Conservation (phyloP, 129 eudicot genomes). For the Chrysanthemum makinoi region DNA sequence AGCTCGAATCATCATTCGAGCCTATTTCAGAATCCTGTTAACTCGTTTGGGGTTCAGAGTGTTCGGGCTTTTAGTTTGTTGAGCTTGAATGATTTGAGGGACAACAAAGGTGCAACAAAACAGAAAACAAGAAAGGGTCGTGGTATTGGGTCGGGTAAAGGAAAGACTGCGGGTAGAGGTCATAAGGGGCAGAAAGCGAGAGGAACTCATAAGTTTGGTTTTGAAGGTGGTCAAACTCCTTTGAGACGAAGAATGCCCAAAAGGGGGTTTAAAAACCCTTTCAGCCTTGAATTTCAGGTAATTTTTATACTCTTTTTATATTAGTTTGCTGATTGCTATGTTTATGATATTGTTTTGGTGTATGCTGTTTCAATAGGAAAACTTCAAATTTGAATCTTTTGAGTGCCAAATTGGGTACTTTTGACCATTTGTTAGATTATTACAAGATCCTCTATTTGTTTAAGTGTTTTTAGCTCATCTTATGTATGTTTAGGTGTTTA, state of each 20-base stretch:
- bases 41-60: slow-evolving; percentile 13
- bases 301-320: not conserved
- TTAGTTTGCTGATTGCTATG: not conserved
- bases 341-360: not conserved
- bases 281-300: slow-evolving; percentile 94
- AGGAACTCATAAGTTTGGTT: slow-evolving; percentile 85
- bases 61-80: slow-evolving; percentile 58
- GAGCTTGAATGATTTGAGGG: slow-evolving; percentile 81
- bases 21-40: slow-evolving; percentile 13
- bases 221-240: slow-evolving; percentile 99
- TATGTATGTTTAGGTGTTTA: no score
- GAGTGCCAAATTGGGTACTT: not conserved
- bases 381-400: not conserved
- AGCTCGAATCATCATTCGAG: slow-evolving; percentile 10
- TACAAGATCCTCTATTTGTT: no score
- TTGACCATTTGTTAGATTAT: no score
- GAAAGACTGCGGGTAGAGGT: slow-evolving; percentile 96
- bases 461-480: no score
- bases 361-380: not conserved
- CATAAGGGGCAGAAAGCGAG: slow-evolving; percentile 99
- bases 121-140: slow-evolving; percentile 96
- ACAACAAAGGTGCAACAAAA: slow-evolving; percentile 74
- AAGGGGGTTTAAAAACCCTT: slow-evolving; percentile 90
- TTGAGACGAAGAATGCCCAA: slow-evolving; percentile 84
- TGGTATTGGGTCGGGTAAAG: slow-evolving; percentile 97